These are phyloP conservation scores for Yamadazyma sp. DNA, from an alignment of 805 yeast genomes.

Conservation along the genomic window DNA sequence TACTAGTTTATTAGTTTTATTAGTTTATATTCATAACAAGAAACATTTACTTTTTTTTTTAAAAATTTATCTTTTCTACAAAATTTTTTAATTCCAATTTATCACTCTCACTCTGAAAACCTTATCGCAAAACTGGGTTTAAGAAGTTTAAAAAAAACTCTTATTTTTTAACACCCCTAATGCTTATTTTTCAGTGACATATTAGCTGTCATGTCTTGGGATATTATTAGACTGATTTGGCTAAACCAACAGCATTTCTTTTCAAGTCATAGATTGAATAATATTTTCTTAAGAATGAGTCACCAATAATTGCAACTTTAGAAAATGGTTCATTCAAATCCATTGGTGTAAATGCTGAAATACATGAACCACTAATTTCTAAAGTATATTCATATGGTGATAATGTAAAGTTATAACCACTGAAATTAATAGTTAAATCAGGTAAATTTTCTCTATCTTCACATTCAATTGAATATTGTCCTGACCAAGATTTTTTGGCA, in stretches of 20 bases:
- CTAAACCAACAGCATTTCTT: slow-evolving; percentile 92
- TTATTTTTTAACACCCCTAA: too few relatives aligned
- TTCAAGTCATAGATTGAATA: slow-evolving; percentile 93
- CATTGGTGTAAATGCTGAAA: slow-evolving; percentile 95
- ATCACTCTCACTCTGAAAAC: too few relatives aligned
- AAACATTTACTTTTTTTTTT: too few relatives aligned
- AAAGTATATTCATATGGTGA: slow-evolving; percentile 88
- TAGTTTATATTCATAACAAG: too few relatives aligned
- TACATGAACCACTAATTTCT: slow-evolving; percentile 93
- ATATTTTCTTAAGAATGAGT: slow-evolving; percentile 92
- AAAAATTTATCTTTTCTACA: too few relatives aligned
- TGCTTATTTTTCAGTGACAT: too few relatives aligned
- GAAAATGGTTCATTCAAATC: slow-evolving; percentile 98
- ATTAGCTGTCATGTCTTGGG: too few relatives aligned
- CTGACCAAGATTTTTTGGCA: slow-evolving; percentile 95
- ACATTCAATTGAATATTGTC: slow-evolving; percentile 94
- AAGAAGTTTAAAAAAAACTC: too few relatives aligned
- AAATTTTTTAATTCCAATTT: too few relatives aligned
- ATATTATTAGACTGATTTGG: slow-evolving; percentile 55
- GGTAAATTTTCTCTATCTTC: slow-evolving; percentile 79
- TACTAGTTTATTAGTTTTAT: too few relatives aligned
- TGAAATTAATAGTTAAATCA: slow-evolving; percentile 85
- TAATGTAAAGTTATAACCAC: slow-evolving; percentile 89
- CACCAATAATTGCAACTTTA: slow-evolving; percentile 94
- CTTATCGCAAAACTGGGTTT: too few relatives aligned